Evolutionary conservation across 2,329 filamentous ascomycete species (phyloP).

Genomic region (Exophiala oligosperma): DNA sequence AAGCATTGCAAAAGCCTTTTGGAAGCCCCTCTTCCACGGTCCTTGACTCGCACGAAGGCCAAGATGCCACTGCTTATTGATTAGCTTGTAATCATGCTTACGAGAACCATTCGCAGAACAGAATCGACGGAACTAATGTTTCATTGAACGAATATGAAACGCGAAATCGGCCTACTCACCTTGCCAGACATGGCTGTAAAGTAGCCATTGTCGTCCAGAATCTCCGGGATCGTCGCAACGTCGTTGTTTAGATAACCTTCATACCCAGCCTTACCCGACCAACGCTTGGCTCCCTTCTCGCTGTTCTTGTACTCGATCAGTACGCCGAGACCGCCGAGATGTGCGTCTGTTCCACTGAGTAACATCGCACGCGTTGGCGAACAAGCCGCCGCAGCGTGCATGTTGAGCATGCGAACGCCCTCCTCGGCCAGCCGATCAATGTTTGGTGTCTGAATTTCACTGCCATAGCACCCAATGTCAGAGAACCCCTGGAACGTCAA

Average conservation of each 20-base stretch:
- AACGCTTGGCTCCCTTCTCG: constrained; percentile 6
- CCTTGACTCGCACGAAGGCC: constrained; percentile 33
- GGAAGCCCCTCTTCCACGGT: constrained; percentile 35
- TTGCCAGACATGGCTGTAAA: constrained; percentile 38
- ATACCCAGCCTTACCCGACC: constrained; percentile 33
- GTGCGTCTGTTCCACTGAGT: constrained; percentile 35
- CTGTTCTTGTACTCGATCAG: constrained; percentile 33
- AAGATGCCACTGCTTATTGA: constrained; percentile 35
- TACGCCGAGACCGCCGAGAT: constrained; percentile 36
- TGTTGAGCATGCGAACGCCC: constrained; percentile 32
- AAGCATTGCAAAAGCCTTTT: constrained; percentile 32
- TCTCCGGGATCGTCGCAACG: constrained; percentile 38
- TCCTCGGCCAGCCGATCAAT: constrained; percentile 25
- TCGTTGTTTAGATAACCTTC: constrained; percentile 38
- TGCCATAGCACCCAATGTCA: constrained; percentile 32
- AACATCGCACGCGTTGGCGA: constrained; percentile 38
- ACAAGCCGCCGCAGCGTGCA: constrained; percentile 35
- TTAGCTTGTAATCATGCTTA: no score
- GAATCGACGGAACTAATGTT: no score
- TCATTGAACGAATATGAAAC: no score
- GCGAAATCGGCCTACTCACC: no score
- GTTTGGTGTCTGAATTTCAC: constrained; percentile 36
- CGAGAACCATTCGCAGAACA: no score
- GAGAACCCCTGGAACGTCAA: constrained; percentile 27
- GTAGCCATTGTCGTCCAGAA: constrained; percentile 38